Evolutionary conservation across 305 asterid genomes (phyloP), one percentile per base, ranked within the genome.

Genomic region (Plantago coronopus): DNA sequence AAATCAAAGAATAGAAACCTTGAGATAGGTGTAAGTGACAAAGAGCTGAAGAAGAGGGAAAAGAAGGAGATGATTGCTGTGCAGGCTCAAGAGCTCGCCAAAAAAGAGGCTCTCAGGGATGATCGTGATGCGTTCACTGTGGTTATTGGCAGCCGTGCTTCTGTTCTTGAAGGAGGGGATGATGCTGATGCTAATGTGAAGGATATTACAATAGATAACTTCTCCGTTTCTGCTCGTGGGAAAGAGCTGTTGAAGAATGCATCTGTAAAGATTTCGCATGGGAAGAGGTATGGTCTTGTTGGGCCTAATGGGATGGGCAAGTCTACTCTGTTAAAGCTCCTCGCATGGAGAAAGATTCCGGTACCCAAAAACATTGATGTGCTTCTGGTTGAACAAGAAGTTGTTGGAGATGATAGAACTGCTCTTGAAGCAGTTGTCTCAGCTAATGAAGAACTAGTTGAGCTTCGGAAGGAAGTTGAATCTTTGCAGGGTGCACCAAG

Each of bases 261-360:
- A 3, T 74, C 89, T 0, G 86, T 84, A 1, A 91, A 86, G 69
- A 82, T 91, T 27, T 82, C 98, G 58, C 96, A 91, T 63, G 96
- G 98, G 49, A 91, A 76, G 79, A 78, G 94, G 72, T 91, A 91
- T 69, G 96, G 96, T 42, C 73, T 88, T 71, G 86, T 91, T 5
- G 98, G 98, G 45, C 98, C 98, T 11, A 91, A 91, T 56, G 98
- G 96, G 27, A 88, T 62, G 88, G 98, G 98, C 17, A 91, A 91
- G 76, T 83, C 98, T 18, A 91, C 98, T 17, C 80, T 91, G 1
- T 78, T 91, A 59, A 91, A 91, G 78, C 96, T 91, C 42, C 91
- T 91, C 70, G 91, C 95, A 31, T 91, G 98, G 98, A 81, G 96
- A 72, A 84, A 86, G 73, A 82, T 91, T 27, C 98, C 94, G 0